Evolutionary conservation across 176 grass and related monocot genomes (phyloP).

Genomic region (Carex scoparia): DNA sequence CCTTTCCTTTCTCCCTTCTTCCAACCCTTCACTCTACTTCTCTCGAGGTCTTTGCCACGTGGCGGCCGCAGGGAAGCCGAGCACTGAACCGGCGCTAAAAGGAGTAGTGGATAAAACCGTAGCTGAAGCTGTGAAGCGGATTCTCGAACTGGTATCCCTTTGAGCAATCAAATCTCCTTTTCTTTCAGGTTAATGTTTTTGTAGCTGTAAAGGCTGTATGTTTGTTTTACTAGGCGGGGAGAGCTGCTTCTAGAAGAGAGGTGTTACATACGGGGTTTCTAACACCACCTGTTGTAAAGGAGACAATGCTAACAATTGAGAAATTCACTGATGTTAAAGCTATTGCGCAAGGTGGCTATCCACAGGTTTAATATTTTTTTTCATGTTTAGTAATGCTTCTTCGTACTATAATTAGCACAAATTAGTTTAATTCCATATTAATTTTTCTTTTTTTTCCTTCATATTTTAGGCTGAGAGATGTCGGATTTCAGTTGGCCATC

Average conservation of each 20-base stretch:
- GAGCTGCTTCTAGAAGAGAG: conserved; percentile 57
- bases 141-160: conserved; percentile 71
- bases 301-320: conserved; percentile 58
- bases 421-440: conserved; percentile 3
- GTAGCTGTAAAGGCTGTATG: background rate
- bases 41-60: conserved; percentile 40
- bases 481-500: conserved; percentile 78
- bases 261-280: conserved; percentile 77
- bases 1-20: background rate
- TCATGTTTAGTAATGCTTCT: background rate
- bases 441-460: conserved; percentile 5
- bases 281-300: conserved; percentile 63
- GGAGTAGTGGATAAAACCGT: conserved; percentile 43
- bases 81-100: conserved; percentile 29
- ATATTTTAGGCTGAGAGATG: conserved; percentile 70
- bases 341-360: conserved; percentile 88
- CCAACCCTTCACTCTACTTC: conserved; percentile 21
- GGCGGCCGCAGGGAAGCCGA: conserved; percentile 28
- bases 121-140: conserved; percentile 60
- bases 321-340: conserved; percentile 70
- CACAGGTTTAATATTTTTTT: conserved; percentile 44
- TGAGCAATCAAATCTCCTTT: background rate
- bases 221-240: conserved; percentile 43
- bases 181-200: background rate
- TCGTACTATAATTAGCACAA: background rate